A percentile compares a stretch with the other conserved stretches of the same genome.
These are phyloP conservation scores for Fusarium guadeloupense DNA, from an alignment of 2,329 filamentous ascomycete genomes.

Conservation along the genomic window DNA sequence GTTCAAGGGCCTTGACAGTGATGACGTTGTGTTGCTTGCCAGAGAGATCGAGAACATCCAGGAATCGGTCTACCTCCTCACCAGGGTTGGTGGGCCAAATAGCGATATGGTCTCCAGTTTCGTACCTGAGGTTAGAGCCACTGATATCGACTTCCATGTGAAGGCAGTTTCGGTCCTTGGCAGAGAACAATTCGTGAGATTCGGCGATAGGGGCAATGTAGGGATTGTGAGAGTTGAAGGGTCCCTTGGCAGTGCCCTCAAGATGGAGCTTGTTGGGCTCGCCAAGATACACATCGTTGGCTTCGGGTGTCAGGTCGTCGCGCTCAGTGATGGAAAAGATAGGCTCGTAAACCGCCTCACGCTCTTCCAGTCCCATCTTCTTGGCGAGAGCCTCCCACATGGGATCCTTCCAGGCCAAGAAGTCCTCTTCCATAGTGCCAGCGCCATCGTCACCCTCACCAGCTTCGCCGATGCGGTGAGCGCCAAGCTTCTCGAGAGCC, in stretches of 20 bases:
- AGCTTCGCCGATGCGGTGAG: conserved; percentile 82
- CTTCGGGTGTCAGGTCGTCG: conserved; percentile 76
- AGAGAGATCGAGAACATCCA: conserved; percentile 78
- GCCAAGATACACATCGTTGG: conserved; percentile 87
- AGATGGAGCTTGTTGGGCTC: conserved; percentile 97
- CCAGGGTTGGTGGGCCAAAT: conserved; percentile 97
- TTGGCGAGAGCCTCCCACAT: conserved; percentile 92
- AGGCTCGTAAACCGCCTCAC: conserved; percentile 95
- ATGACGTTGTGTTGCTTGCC: conserved; percentile 85
- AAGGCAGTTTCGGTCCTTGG: conserved; percentile 91
- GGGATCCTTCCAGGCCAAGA: conserved; percentile 97
- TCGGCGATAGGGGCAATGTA: conserved; percentile 94
- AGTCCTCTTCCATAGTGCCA: conserved; percentile 99
- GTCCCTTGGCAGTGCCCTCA: conserved; percentile 82
- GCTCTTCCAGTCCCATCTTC: conserved; percentile 90
- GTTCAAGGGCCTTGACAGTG: conserved; percentile 88
- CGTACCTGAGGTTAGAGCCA: conserved; percentile 89
- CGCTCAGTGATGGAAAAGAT: conserved; percentile 85
- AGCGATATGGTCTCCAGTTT: conserved; percentile 96
- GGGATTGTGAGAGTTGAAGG: conserved; percentile 96
- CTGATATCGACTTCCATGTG: conserved; percentile 95
- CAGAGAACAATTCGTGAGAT: conserved; percentile 89
- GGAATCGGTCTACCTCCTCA: conserved; percentile 88
- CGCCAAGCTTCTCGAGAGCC: conserved; percentile 82
- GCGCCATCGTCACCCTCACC: conserved; percentile 98